Percentiles rank a stretch among this genome's conserved stretches.
These are phyloP conservation scores for Ustilago loliicola DNA, from an alignment of 1,284 basidiomycete species.

Conservation along the genomic window DNA sequence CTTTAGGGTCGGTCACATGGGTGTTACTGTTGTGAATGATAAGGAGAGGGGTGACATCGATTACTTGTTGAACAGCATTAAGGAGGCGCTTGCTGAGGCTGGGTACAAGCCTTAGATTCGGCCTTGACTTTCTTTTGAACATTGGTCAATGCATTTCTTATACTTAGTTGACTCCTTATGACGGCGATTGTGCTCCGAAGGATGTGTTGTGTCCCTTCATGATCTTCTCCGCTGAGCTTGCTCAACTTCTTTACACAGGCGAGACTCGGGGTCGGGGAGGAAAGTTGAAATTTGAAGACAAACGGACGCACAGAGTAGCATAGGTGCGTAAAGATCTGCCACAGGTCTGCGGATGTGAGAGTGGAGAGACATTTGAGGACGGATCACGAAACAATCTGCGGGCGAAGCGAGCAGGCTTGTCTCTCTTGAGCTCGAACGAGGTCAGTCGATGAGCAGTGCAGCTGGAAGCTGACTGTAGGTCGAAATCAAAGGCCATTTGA, in stretches of 20 bases:
- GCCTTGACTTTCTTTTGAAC: background rate
- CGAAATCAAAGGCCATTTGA: background rate
- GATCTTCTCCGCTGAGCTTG: no score
- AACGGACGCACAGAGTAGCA: background rate
- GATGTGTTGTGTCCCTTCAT: background rate
- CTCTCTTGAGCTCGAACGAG: background rate
- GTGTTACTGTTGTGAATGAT: constrained; percentile 81
- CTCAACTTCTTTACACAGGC: background rate
- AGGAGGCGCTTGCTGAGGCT: constrained; percentile 74
- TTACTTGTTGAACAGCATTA: constrained; percentile 79
- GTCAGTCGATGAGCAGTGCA: background rate
- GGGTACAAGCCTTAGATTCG: constrained; percentile 68
- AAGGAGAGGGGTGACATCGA: constrained; percentile 77
- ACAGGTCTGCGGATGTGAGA: background rate
- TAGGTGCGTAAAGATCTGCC: background rate
- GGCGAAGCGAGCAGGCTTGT: background rate
- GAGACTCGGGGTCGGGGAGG: background rate
- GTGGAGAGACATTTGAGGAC: background rate
- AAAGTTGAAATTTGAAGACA: background rate
- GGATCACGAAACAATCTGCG: background rate
- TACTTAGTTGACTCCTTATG: background rate
- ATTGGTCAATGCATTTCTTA: background rate
- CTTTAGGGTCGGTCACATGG: constrained; percentile 81
- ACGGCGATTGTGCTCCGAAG: background rate
- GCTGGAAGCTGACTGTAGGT: background rate